These are phyloP conservation scores for Curvularia sp. DNA, from an alignment of 2,329 filamentous ascomycete genomes.

Conservation along the genomic window DNA sequence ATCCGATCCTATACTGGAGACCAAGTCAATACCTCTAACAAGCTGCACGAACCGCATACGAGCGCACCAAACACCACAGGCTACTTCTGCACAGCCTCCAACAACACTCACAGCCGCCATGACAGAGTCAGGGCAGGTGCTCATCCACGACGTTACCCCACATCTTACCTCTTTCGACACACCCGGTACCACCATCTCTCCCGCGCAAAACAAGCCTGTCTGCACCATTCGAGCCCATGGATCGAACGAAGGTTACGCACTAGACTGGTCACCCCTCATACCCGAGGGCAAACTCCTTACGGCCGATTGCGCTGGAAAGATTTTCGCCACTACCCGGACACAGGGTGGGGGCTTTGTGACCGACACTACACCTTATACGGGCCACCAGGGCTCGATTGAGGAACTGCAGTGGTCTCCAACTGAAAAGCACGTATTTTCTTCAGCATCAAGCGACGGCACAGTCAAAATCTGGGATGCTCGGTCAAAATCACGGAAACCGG, in stretches of 20 bases:
- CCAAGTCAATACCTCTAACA: slow-evolving; percentile 82
- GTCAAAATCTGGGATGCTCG: slow-evolving; percentile 96
- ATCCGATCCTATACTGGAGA: slow-evolving; percentile 91
- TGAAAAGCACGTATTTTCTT: slow-evolving; percentile 92
- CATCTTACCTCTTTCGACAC: slow-evolving; percentile 89
- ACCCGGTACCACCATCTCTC: slow-evolving; percentile 79
- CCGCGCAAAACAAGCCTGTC: slow-evolving; percentile 86
- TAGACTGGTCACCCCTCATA: slow-evolving; percentile 92
- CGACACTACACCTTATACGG: slow-evolving; percentile 81
- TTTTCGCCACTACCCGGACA: slow-evolving; percentile 85
- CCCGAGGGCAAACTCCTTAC: slow-evolving; percentile 86
- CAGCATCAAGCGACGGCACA: slow-evolving; percentile 90
- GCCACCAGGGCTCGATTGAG: slow-evolving; percentile 86
- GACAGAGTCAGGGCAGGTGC: slow-evolving; percentile 86
- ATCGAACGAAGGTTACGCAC: slow-evolving; percentile 82
- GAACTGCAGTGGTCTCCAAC: slow-evolving; percentile 97
- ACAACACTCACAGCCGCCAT: slow-evolving; percentile 88
- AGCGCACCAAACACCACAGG: slow-evolving; percentile 77
- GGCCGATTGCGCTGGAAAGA: slow-evolving; percentile 87
- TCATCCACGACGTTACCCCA: slow-evolving; percentile 93
- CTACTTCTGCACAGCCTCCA: slow-evolving; percentile 72
- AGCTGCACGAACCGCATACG: slow-evolving; percentile 95
- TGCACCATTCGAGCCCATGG: slow-evolving; percentile 90
- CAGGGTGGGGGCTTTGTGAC: slow-evolving; percentile 90
- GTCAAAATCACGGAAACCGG: slow-evolving; percentile 87